phyloP scores from a whole-genome alignment of 129 eudicot genomes.

The Ambrosia artemisiifolia region DNA sequence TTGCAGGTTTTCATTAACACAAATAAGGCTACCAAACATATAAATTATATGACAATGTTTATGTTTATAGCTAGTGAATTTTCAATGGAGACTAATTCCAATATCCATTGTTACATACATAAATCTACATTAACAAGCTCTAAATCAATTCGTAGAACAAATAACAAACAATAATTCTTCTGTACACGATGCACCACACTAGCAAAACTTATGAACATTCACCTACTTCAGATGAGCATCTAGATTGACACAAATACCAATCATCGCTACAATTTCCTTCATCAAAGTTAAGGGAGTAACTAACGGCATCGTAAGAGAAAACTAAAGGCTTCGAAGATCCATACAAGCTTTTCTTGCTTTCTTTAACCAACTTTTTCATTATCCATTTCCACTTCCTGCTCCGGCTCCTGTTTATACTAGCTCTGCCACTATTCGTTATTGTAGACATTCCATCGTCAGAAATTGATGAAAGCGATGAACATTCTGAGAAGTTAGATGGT shows the following conservation, averaged over 20 bases:
- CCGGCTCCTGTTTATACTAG: background rate
- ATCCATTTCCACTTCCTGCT: slow-evolving; percentile 47
- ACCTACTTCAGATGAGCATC: background rate
- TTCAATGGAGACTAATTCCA: no score
- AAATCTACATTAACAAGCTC: no score
- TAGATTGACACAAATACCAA: background rate
- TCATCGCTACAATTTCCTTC: slow-evolving; percentile 45
- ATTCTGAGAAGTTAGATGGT: slow-evolving; percentile 19
- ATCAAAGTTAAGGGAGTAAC: slow-evolving; percentile 77
- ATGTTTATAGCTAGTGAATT: no score
- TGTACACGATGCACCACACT: background rate
- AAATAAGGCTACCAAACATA: no score
- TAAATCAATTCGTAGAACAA: no score
- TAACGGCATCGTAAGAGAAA: slow-evolving; percentile 58
- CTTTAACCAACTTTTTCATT: slow-evolving; percentile 45
- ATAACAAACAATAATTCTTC: background rate
- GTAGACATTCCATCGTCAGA: slow-evolving; percentile 53
- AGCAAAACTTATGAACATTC: background rate
- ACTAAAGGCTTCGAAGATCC: slow-evolving; percentile 38
- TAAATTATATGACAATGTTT: no score
- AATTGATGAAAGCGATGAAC: slow-evolving; percentile 25
- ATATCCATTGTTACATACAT: no score
- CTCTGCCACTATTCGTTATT: background rate
- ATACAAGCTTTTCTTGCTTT: slow-evolving; percentile 46
- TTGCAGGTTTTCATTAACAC: no score